phyloP scores from a whole-genome alignment of 768 basidiomycete species.

The Tricholoma flavovirens region DNA sequence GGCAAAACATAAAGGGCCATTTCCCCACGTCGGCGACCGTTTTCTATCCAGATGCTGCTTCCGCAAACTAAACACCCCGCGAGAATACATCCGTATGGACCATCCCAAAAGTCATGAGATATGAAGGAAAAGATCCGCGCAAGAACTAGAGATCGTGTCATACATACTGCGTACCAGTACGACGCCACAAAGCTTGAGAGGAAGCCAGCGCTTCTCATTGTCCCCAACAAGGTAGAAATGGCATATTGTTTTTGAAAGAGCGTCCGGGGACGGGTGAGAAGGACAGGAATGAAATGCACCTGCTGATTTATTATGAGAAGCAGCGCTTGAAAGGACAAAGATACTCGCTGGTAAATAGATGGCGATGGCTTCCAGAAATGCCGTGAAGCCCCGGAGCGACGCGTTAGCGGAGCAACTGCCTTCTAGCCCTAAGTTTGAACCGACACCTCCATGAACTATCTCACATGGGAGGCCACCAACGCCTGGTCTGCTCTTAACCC shows the following conservation, averaged over 20 bases:
- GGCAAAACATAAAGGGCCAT: conserved; percentile 79
- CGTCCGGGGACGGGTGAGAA: conserved; percentile 51
- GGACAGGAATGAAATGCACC: conserved; percentile 66
- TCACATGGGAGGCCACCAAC: conserved; percentile 76
- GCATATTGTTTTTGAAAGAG: conserved; percentile 41
- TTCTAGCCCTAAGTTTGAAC: conserved; percentile 38
- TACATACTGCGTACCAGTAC: conserved; percentile 67
- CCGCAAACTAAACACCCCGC: conserved; percentile 68
- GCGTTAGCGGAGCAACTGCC: conserved; percentile 59
- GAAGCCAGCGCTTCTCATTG: conserved; percentile 64
- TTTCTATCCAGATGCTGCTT: conserved; percentile 74
- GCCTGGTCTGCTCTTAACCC: conserved; percentile 44
- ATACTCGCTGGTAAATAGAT: conserved; percentile 70
- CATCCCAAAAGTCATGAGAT: conserved; percentile 78
- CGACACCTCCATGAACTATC: conserved; percentile 59
- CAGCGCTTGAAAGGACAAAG: neutral
- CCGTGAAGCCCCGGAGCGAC: conserved; percentile 43
- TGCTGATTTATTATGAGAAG: conserved; percentile 21
- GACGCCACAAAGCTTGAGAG: conserved; percentile 66
- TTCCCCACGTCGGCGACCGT: conserved; percentile 65
- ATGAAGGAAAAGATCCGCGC: conserved; percentile 60
- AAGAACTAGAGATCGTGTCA: conserved; percentile 58
- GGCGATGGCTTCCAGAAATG: conserved; percentile 55
- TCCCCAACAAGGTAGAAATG: conserved; percentile 39
- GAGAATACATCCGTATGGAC: conserved; percentile 63